Evolutionary conservation across 148 eudicot genomes (phyloP).

Genomic region (Oxyria digyna): DNA sequence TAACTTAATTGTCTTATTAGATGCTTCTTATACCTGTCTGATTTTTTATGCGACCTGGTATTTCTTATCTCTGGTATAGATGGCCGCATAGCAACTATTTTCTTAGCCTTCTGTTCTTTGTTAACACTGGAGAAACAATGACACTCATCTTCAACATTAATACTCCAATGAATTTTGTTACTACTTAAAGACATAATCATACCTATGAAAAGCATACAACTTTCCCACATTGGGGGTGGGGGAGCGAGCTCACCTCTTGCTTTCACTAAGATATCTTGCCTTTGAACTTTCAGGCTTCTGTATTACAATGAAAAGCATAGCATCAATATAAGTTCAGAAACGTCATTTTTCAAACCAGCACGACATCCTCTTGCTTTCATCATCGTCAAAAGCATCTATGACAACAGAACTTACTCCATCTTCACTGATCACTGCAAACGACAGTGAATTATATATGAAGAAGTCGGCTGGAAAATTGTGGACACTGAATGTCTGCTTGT

Average conservation of each 20-base stretch:
- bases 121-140: constrained; percentile 14
- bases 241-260: constrained; percentile 33
- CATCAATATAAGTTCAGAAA: background rate
- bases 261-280: constrained; percentile 12
- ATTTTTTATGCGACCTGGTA: constrained; percentile 19
- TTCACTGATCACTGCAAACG: too few relatives aligned
- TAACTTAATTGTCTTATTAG: background rate
- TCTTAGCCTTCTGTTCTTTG: constrained; percentile 23
- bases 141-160: background rate
- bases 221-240: too few relatives aligned
- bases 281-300: constrained; percentile 23
- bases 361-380: too few relatives aligned
- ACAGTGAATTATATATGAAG: too few relatives aligned
- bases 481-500: background rate
- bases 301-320: background rate
- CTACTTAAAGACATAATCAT: background rate
- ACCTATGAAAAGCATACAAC: too few relatives aligned
- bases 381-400: too few relatives aligned
- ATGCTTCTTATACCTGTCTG: constrained; percentile 27
- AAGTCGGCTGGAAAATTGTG: too few relatives aligned
- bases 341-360: too few relatives aligned
- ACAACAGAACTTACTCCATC: too few relatives aligned
- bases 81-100: constrained; percentile 14
- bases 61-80: constrained; percentile 21
- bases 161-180: too few relatives aligned